phyloP scores from a whole-genome alignment of 2,329 filamentous ascomycete genomes.

The Colletotrichum sp. region DNA sequence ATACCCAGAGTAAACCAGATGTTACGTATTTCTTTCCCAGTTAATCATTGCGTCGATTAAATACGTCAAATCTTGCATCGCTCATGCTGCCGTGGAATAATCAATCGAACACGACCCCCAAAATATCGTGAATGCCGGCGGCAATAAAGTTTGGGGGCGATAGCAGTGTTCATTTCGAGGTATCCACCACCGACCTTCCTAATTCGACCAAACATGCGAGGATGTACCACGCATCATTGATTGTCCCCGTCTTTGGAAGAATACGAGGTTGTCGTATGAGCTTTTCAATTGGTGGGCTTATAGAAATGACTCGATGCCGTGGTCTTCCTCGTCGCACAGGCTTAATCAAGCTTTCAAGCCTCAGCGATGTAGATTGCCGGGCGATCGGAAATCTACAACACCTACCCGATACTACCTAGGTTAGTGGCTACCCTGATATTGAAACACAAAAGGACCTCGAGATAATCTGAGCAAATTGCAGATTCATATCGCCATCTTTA shows the following conservation, averaged over 20 bases:
- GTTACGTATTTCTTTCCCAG: neutral
- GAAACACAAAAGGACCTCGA: neutral
- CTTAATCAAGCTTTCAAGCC: constrained; percentile 2
- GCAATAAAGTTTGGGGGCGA: neutral
- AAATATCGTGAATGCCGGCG: neutral
- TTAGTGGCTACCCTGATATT: neutral
- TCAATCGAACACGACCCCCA: neutral
- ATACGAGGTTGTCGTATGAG: neutral
- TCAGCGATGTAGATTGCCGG: neutral
- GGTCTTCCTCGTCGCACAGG: neutral
- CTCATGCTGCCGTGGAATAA: neutral
- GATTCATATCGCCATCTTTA: neutral
- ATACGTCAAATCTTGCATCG: neutral
- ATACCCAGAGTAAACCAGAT: neutral
- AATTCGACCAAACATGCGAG: neutral
- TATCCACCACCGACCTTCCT: constrained; percentile 8
- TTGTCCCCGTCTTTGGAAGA: neutral
- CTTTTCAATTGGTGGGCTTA: neutral
- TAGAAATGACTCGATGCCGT: neutral
- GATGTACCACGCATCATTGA: neutral
- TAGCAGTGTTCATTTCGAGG: neutral
- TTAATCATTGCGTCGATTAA: neutral
- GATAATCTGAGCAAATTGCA: neutral
- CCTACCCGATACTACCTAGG: constrained; percentile 13
- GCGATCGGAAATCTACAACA: neutral